Evolutionary conservation across 345 rosid species (phyloP), one percentile per base, ranked within the genome.

Genomic region (Sapria himalayana): DNA sequence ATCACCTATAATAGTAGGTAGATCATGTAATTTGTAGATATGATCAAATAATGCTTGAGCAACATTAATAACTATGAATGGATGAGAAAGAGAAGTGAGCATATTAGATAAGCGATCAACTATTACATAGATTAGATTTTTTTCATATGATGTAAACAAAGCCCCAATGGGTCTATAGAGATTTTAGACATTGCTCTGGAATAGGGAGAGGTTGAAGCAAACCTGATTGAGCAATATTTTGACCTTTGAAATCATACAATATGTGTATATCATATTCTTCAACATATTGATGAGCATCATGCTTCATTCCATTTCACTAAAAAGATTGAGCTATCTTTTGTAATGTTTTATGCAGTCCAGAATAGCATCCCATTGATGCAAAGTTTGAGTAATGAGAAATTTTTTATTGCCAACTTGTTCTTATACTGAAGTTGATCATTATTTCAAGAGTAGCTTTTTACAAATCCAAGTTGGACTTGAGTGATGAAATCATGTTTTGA

Each of bases 11-110:
- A 17, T 22, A 4, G 1, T 25, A 0, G 53, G 53, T 9, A 37
- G 3, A 3, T 44, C 36, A 48, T 48, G 43, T 0, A 48, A 15
- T 13, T 21, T 33, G 9, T 3, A 46, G 0, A 46, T 22, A 9
- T 12, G 0, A 7, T 46, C 31, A 12, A 46, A 2, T 9, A 33
- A 33, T 2, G 15, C 27, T 1, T 19, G 14, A 0, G 50, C 50
- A 1, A 46, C 40, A 4, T 20, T 9, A 3, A 11, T 1, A 0
- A 20, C 18, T 1, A 41, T 11, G 8, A 7, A 46, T 0, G 41
- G 50, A 11, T 46, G 50, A 1, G 14, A 1, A 10, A 46, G 9
- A 20, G 15, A 33, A 46, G 9, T 46, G 50, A 0, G 40, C 41
- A 33, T 7, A 46, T 12, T 46, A 33, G 9, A 31, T 19, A 33